Base-by-base conservation (phyloP, 2,329 filamentous ascomycete species). In the Phialocephala subalpina region DNA sequence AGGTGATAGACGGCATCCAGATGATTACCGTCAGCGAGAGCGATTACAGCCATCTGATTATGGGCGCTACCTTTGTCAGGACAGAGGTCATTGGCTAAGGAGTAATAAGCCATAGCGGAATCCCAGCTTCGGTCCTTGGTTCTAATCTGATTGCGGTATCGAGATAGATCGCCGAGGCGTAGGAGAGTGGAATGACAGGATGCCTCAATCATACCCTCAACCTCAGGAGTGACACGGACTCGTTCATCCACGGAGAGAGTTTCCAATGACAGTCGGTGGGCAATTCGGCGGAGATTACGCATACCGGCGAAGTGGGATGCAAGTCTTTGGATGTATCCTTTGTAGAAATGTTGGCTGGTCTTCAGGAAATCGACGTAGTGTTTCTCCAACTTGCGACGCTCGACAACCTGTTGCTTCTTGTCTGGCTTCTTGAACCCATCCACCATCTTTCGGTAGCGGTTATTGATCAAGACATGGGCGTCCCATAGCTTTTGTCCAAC, bases 1-100 rank as follows among this genome's bases (percentile, higher is more conserved):
- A 98, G 87, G 77, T 97, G 90, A 78, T 97, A 98, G 35, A 97
- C 90, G 11, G 93, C 90, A 67, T 93, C 88, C 59, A 98, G 86
- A 76, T 97, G 92, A 71, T 95, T 91, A 65, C 86, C 87, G 73
- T 94, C 88, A 61, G 91, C 90, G 57, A 93, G 86, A 66, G 91
- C 90, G 66, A 98, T 90, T 40, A 98, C 92, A 40, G 92, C 94
- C 77, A 96, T 88, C 78, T 98, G 96, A 74, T 99, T 95, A 75
- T 97, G 92, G 18, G 93, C 92, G 69, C 90, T 87, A 35, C 95
- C 95, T 55, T 92, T 93, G 20, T 87, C 83, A 2, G 95, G 93
- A 71, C 92, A 86, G 61, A 98, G 85, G 60, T 91, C 88, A 69
- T 90, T 88, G 25, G 96, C 96, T 66, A 98, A 83, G 63, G 87